Conservation (phyloP, 768 basidiomycete species). For the Lactarius deliciosus region DNA sequence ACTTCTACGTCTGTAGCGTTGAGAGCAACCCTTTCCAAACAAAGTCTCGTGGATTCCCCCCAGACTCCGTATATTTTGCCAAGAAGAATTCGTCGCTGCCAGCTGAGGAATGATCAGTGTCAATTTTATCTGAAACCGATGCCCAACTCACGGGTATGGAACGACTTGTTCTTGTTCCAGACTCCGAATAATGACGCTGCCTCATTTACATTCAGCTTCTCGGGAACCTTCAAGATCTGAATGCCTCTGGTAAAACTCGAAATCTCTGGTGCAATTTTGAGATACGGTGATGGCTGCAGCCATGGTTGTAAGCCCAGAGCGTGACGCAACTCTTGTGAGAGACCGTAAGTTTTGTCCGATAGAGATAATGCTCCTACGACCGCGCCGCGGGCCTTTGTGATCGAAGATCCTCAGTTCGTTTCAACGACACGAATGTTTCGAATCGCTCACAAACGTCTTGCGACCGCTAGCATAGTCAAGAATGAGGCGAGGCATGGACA, state of each 20-base stretch:
- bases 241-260: constrained; percentile 56
- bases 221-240: constrained; percentile 52
- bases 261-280: constrained; percentile 50
- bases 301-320: constrained; percentile 51
- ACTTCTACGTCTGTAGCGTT: constrained; percentile 30
- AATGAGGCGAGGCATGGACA: constrained; percentile 74
- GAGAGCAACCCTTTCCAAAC: constrained; percentile 43
- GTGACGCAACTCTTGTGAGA: constrained; percentile 63
- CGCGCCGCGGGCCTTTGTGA: constrained; percentile 60
- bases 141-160: constrained; percentile 48
- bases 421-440: not conserved
- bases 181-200: constrained; percentile 74
- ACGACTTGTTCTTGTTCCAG: constrained; percentile 63
- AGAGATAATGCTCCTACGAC: constrained; percentile 69
- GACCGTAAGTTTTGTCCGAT: constrained; percentile 55
- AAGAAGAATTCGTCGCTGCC: constrained; percentile 72
- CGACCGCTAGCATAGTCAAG: constrained; percentile 78
- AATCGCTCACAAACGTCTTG: constrained; percentile 58
- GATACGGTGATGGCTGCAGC: constrained; percentile 52
- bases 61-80: constrained; percentile 72
- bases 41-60: constrained; percentile 79
- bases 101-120: constrained; percentile 31
- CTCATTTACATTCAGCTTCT: constrained; percentile 59
- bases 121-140: constrained; percentile 8
- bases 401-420: constrained; percentile 7